Base-by-base conservation (phyloP, 1,139 yeast genomes). In the Hemisphaericaspora subhashii region DNA sequence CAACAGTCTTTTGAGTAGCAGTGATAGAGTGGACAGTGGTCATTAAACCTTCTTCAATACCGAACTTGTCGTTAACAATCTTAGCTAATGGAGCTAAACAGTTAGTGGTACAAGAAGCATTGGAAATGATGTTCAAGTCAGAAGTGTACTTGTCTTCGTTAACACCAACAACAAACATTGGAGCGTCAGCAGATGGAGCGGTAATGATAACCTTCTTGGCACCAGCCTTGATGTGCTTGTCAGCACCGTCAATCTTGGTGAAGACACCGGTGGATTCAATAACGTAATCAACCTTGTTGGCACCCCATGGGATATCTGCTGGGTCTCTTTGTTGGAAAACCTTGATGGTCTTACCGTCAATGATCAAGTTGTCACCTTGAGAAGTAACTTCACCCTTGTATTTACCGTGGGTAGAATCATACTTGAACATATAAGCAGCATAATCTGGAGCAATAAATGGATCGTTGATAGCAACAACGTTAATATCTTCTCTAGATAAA, bases 21-120 rank as follows among this genome's bases (percentile, higher is more conserved):
- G 94, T 85, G 74, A 83, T 81, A 64, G 92, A 83, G 82, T 85
- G 94, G 58, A 84, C 88, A 53, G 94, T 85, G 76, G 94, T 85
- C 94, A 85, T 85, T 64, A 85, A 78, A 74, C 88, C 94, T 74
- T 85, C 94, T 62, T 81, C 84, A 58, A 85, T 79, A 49, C 92
- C 92, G 64, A 82, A 85, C 59, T 69, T 72, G 71, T 85, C 89
- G 74, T 85, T 77, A 65, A 85, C 69, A 58, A 85, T 81, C 79
- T 85, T 85, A 71, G 89, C 90, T 60, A 85, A 79, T 62, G 94
- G 94, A 59, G 94, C 94, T 65, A 85, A 74, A 77, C 94, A 83
- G 82, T 85, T 85, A 66, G 94, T 85, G 72, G 94, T 85, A 79
- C 94, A 86, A 45, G 94, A 85, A 57, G 94, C 94, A 68, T 85